Base-by-base conservation (phyloP, 257 asterid species). In the Gynochthodes officinalis region DNA sequence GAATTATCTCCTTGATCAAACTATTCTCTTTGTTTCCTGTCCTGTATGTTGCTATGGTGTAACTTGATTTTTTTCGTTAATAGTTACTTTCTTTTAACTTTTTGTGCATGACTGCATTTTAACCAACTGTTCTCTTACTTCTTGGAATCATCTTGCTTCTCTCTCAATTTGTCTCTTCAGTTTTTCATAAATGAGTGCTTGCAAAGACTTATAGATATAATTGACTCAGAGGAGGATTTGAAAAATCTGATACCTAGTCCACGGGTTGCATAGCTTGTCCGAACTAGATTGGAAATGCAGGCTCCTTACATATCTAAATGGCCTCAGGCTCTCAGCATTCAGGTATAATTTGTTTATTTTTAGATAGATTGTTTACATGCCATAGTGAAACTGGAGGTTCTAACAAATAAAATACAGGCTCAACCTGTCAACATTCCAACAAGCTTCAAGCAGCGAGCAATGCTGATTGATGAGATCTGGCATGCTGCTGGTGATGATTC, bases 291-390 rank as follows among this genome's bases (percentile, higher is more conserved):
- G 76, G 99, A 94, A 74, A 91, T 91, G 97, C 99, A 89, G 79
- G 91, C 84, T 78, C 97, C 99, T n/a, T 88, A 84, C 85, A 82
- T 93, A 65, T 88, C 99, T 60, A 94, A 88, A 83, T 94, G 97
- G 97, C 88, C 93, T 70, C 97, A 86, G 81, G 97, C 97, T 76
- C 99, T 94, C 74, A 91, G 97, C 88, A 83, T 94, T 79, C 98
- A 93, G 90, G 98, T 93, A 65, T 46, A 39, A 54, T 39, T 46
- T 64, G 64, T n/a, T n/a, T n/a, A n/a, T 66, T 23, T 7, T 59
- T 19, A 10, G n/a, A n/a, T 33, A 23, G 25, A 37, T 37, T 61
- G 30, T 58, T 19, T 61, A 35, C n/a, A 35, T 62, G 49, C 21
- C 64, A 32, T 37, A 18, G 21, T 19, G 70, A 21, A 13, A 27